Percentiles rank a stretch among this genome's conserved stretches.
phyloP scores from a whole-genome alignment of 176 grass and related monocot species.

The Dendrocalamus sinicus region DNA sequence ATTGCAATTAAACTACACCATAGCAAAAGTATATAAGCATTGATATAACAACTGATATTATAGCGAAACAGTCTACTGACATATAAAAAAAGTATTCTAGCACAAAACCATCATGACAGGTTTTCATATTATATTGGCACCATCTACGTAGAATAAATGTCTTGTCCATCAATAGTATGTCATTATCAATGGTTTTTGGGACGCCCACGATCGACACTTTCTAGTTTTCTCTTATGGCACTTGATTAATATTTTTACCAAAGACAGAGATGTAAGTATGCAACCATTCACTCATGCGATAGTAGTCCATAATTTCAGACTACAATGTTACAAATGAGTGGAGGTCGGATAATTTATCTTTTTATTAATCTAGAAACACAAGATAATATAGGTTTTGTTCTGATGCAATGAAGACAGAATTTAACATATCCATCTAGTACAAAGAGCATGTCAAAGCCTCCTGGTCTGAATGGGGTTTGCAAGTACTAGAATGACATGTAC shows the following conservation, averaged over 20 bases:
- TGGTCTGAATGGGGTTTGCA: conserved; percentile 58
- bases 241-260: conserved; percentile 36
- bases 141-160: too few species aligned
- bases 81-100: too few species aligned
- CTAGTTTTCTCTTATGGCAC: conserved; percentile 83
- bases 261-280: conserved; percentile 25
- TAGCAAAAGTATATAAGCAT: too few species aligned
- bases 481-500: conserved; percentile 29
- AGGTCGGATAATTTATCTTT: conserved; percentile 11
- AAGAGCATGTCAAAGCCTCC: conserved; percentile 92
- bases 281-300: conserved; percentile 13
- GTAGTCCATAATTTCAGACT: neutral
- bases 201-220: too few species aligned
- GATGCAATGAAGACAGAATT: neutral
- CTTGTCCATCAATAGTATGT: too few species aligned
- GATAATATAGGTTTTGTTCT: conserved; percentile 11
- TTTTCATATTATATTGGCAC: too few species aligned
- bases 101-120: too few species aligned
- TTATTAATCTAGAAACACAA: conserved; percentile 21
- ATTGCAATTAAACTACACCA: too few species aligned
- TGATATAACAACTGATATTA: too few species aligned
- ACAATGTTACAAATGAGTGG: neutral
- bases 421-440: conserved; percentile 76
- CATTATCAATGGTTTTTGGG: too few species aligned
- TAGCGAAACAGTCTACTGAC: too few species aligned